These are phyloP conservation scores for Saccharum officinarum DNA, from an alignment of 176 grass and related monocot species.

Conservation along the genomic window DNA sequence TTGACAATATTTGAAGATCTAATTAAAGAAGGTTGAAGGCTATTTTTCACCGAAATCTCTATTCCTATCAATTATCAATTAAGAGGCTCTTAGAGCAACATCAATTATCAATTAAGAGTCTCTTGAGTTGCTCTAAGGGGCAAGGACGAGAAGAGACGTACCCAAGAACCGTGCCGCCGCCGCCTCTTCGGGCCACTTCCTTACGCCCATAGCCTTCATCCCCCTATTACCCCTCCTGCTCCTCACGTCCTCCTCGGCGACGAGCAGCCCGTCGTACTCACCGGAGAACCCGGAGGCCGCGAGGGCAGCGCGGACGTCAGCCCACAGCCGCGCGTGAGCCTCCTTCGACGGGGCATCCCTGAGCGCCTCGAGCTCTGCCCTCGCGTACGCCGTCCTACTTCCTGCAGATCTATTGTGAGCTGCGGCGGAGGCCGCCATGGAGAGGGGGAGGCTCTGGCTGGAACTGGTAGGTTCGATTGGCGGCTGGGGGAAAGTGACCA, in stretches of 20 bases:
- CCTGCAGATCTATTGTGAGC: not conserved
- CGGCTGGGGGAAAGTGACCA: not conserved
- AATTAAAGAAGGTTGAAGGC: not conserved
- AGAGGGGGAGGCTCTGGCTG: not conserved
- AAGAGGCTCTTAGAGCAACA: too few relatives aligned
- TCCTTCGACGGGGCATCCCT: conserved; percentile 15
- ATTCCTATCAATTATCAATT: not conserved
- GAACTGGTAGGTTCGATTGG: not conserved
- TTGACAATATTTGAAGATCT: not conserved
- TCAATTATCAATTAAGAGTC: not conserved
- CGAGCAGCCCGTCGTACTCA: conserved; percentile 53
- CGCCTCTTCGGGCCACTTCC: conserved; percentile 15
- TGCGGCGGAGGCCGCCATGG: not conserved
- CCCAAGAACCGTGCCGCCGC: conserved; percentile 8
- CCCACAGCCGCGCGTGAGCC: conserved; percentile 49
- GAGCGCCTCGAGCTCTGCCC: conserved; percentile 52
- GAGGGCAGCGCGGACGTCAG: conserved; percentile 52
- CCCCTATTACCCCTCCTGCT: conserved; percentile 31
- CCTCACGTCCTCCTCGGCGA: not conserved
- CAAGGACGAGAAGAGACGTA: conserved; percentile 18
- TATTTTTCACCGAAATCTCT: not conserved
- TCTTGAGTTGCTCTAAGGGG: not conserved
- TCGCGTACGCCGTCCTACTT: conserved; percentile 32
- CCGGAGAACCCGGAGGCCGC: conserved; percentile 39
- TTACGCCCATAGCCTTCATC: conserved; percentile 1